Base-by-base conservation (phyloP, 495 filamentous ascomycete genomes). In the Monascus purpureus region DNA sequence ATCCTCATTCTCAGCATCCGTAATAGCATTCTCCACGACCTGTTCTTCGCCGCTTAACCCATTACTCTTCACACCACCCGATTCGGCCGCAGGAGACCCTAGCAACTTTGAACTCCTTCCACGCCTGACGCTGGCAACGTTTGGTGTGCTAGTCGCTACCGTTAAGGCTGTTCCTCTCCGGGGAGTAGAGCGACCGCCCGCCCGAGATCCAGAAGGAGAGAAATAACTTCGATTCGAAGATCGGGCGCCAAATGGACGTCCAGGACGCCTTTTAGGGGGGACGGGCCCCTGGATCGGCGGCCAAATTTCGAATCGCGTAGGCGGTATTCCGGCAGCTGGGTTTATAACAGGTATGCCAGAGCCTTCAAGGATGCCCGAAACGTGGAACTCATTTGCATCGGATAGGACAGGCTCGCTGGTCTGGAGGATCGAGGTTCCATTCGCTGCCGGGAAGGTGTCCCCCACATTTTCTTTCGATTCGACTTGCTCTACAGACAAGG, bases 221-320 rank as follows among this genome's bases (percentile, higher is more conserved):
- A 15, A 6, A 30, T n/a, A 2, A 35, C 33, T 23, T 39, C 41
- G n/a, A n/a, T n/a, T n/a, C n/a, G n/a, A n/a, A n/a, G n/a, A n/a
- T n/a, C n/a, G n/a, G n/a, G n/a, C n/a, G 13, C 49, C 48, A 34
- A 46, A 50, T 1, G 70, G 68, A n/a, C 71, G 64, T 15, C 64
- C 64, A 28, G 57, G 43, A 18, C 61, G 61, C 19, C 62, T 53
- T 38, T 55, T 58, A n/a, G n/a, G n/a, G 13, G 56, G 49, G 1
- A 55, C 40, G 1, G 66, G 52, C 6, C 72, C 67, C 34, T 73
- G 78, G n/a, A 85, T 61, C 2, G 80, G 79, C 23, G 86, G 86
- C 45, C 80, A 88, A 28, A 93, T 73, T 44, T 92, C 80, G 52
- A 90, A 94, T 36, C 85, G 69, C 19, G 68, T 77, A 1, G 80